Base-by-base conservation (phyloP, 2,329 filamentous ascomycete genomes). In the Pseudogymnoascus pannorum region DNA sequence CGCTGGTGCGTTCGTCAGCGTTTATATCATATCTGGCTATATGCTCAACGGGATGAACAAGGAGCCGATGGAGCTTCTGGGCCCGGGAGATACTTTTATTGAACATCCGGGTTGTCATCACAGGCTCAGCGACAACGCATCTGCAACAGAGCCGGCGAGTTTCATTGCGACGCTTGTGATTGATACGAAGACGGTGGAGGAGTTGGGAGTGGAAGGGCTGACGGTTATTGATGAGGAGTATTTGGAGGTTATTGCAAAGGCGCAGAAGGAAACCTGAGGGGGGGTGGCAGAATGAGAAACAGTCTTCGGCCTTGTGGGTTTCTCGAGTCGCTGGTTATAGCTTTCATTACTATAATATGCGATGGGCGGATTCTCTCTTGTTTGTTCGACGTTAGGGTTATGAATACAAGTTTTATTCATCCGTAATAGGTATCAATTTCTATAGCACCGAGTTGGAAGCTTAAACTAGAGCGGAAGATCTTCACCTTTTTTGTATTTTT, bases 101-200 rank as follows among this genome's bases (percentile, higher is more conserved):
- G 78, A 81, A 66, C 70, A 73, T 2, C 78, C 78, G 0, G 76
- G 77, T 0, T 81, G 79, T n/a, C 76, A 79, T 48, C 78, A 81
- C 60, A 74, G 73, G 4, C 74, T 79, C 9, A 76, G 75, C 16
- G 74, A 77, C 16, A 80, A 81, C 64, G 70, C 69, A 1, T 78
- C 77, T 61, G 63, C 68, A 3, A 75, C 71, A 0, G 73, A 78
- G 59, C 65, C 70, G 0, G 71, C 74, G 1, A 71, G 65, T 24
- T 64, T 77, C 24, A 62, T 78, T 4, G 78, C 73, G 1, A 74
- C 69, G 1, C 62, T 79, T 20, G 68, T 80, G 0, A 62, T 79
- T 8, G 76, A 80, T 24, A 76, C 76, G 0, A 72, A 75, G 26
- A 64, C 69, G 11, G 59, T 77, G 4, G 72, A 75, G 64, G 66